These are phyloP conservation scores for Phytophthora crassamura DNA, from an alignment of 352 stramenopile genomes.

Conservation along the genomic window DNA sequence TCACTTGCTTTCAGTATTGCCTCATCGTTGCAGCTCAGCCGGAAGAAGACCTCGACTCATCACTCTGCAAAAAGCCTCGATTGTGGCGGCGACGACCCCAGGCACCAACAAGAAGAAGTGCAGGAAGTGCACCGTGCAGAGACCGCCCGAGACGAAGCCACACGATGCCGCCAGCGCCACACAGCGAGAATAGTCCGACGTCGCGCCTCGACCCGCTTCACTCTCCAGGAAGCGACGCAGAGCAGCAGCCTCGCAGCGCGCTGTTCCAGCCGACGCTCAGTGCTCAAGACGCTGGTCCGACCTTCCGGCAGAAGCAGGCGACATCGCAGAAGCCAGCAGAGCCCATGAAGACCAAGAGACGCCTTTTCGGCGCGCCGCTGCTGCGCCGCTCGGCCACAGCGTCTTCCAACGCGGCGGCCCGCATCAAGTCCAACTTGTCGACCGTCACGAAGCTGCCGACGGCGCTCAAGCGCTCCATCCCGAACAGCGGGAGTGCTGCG, in stretches of 20 bases:
- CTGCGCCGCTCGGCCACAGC: constrained; percentile 47
- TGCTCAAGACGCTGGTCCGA: constrained; percentile 17
- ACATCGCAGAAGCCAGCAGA: constrained; percentile 12
- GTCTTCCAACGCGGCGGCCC: constrained; percentile 40
- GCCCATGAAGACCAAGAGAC: constrained; percentile 42
- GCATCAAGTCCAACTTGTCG: constrained; percentile 43
- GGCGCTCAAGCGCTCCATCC: constrained; percentile 27
- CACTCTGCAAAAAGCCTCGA: constrained; percentile 24
- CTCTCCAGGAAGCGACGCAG: constrained; percentile 27
- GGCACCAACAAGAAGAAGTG: constrained; percentile 39
- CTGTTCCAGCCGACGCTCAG: constrained; percentile 18
- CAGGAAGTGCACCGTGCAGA: constrained; percentile 42
- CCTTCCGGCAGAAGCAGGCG: constrained; percentile 9
- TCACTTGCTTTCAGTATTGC: too few relatives aligned
- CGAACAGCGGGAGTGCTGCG: constrained; percentile 7
- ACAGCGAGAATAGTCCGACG: constrained; percentile 13
- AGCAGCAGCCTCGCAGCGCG: constrained; percentile 1
- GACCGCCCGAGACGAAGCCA: constrained; percentile 26
- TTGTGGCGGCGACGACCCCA: constrained; percentile 10
- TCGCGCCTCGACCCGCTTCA: constrained; percentile 25
- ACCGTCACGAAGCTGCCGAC: constrained; percentile 43
- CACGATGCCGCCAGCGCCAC: constrained; percentile 8
- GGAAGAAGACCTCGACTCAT: background rate
- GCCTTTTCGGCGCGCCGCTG: constrained; percentile 46
- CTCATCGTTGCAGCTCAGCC: too few relatives aligned